These are phyloP conservation scores for Dendrobium nobile DNA, from an alignment of 106 monocot species.

Conservation along the genomic window DNA sequence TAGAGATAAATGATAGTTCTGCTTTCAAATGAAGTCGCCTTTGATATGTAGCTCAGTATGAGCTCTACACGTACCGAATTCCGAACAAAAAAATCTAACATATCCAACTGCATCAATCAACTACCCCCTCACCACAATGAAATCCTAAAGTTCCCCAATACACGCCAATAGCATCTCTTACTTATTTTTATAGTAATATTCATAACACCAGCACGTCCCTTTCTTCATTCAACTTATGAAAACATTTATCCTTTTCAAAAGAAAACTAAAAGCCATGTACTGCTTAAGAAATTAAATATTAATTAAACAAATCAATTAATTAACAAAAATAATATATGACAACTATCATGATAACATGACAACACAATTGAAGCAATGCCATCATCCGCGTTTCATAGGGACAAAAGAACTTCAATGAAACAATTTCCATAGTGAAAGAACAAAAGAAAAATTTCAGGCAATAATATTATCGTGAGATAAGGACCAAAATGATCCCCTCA, in stretches of 20 bases:
- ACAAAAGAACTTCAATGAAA: not conserved
- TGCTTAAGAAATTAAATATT: not conserved
- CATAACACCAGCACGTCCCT: not conserved
- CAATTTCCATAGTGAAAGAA: not conserved
- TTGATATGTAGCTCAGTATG: not conserved
- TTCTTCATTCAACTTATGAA: not conserved
- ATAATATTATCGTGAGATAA: not conserved
- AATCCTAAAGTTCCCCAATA: not conserved
- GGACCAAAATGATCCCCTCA: too few relatives aligned
- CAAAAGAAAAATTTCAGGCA: not conserved
- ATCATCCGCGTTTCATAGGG: not conserved
- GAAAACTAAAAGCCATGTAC: not conserved
- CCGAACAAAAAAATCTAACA: not conserved
- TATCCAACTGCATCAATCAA: not conserved
- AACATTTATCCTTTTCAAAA: not conserved
- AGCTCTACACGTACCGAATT: not conserved
- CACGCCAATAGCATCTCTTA: not conserved
- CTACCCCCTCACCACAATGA: not conserved
- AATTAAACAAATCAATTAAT: not conserved
- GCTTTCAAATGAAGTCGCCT: not conserved
- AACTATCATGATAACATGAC: not conserved
- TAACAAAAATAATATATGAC: not conserved
- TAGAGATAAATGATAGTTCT: too few relatives aligned
- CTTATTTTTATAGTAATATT: not conserved
- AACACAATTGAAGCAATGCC: not conserved